Conservation (phyloP, 805 yeast species). For the Wickerhamomyces tratensis region DNA sequence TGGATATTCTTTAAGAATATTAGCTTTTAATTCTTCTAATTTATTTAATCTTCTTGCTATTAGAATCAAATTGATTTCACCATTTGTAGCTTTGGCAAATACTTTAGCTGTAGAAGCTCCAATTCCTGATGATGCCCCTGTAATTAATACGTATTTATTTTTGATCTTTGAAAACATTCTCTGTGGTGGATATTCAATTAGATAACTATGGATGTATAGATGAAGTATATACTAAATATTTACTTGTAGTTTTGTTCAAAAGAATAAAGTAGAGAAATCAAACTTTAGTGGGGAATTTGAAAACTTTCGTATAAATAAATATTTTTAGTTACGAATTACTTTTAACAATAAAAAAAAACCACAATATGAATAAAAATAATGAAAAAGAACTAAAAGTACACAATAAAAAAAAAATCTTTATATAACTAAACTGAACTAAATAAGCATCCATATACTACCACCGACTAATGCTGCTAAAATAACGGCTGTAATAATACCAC, state of each 20-base stretch:
- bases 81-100: conserved; percentile 62
- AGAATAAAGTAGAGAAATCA: too few relatives aligned
- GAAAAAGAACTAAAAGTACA: too few relatives aligned
- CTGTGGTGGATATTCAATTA: too few relatives aligned
- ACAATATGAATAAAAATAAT: too few relatives aligned
- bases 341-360: too few relatives aligned
- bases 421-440: conserved; percentile 18
- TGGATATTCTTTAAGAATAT: conserved; percentile 35
- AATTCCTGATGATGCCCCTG: conserved; percentile 92
- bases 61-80: conserved; percentile 53
- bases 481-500: conserved; percentile 77
- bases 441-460: conserved; percentile 73
- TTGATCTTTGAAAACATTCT: conserved; percentile 42
- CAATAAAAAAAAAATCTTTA: background rate
- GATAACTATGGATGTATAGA: too few relatives aligned
- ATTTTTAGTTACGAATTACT: too few relatives aligned
- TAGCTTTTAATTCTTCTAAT: conserved; percentile 34
- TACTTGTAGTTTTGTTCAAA: too few relatives aligned
- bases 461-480: conserved; percentile 52
- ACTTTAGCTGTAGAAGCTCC: conserved; percentile 84
- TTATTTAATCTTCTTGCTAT: conserved; percentile 65
- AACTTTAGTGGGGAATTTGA: too few relatives aligned
- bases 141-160: conserved; percentile 67
- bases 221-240: too few relatives aligned
- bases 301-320: too few relatives aligned